Evolutionary conservation across 2,329 filamentous ascomycete species (phyloP).

Genomic region (Lasiodiplodia theobromae): DNA sequence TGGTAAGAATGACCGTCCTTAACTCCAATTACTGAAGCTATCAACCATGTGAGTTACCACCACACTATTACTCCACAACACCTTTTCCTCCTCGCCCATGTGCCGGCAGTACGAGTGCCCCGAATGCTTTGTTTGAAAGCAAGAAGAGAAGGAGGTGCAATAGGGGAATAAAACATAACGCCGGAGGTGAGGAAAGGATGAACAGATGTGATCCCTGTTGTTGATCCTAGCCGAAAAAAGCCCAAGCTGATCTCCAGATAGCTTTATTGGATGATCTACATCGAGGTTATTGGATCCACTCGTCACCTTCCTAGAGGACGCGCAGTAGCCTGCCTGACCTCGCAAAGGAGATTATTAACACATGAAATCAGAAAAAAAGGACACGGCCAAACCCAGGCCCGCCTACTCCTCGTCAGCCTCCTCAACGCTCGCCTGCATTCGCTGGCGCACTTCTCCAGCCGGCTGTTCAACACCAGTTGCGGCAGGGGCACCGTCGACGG

Average conservation of each 20-base stretch:
- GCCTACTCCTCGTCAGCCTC: slow-evolving; percentile 46
- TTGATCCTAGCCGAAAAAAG: slow-evolving; percentile 21
- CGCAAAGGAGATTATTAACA: slow-evolving; percentile 25
- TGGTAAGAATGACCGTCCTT: background rate
- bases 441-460: slow-evolving; percentile 36
- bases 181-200: slow-evolving; percentile 11
- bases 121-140: background rate
- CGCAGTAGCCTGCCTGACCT: slow-evolving; percentile 8
- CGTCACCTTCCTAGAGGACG: slow-evolving; percentile 11
- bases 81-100: background rate
- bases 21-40: background rate
- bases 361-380: slow-evolving; percentile 22
- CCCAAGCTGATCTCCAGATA: slow-evolving; percentile 14
- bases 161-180: slow-evolving; percentile 2
- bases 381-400: background rate
- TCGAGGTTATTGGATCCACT: slow-evolving; percentile 25
- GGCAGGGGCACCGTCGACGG: slow-evolving; percentile 17
- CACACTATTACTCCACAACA: slow-evolving; percentile 13
- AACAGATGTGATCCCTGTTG: slow-evolving; percentile 6
- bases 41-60: background rate
- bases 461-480: slow-evolving; percentile 25
- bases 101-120: background rate
- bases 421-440: slow-evolving; percentile 46
- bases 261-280: slow-evolving; percentile 25
- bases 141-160: background rate